A percentile compares a stretch with the other conserved stretches of the same genome.
phyloP scores from a whole-genome alignment of 495 filamentous ascomycete species.

The Neurospora sp. region DNA sequence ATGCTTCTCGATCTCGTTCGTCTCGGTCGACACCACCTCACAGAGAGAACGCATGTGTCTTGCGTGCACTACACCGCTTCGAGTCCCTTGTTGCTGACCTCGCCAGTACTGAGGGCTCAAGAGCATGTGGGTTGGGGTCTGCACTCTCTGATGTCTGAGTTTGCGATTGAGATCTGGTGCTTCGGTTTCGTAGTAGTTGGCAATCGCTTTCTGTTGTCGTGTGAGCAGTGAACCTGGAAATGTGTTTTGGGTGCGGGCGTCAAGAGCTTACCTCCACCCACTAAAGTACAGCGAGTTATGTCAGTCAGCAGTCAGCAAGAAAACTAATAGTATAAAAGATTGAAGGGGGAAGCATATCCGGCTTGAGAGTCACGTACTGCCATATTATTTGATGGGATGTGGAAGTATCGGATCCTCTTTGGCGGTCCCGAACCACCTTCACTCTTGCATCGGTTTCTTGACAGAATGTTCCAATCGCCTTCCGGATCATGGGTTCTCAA shows the following conservation, averaged over 20 bases:
- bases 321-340: too few species aligned
- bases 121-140: conserved; percentile 11
- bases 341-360: background rate
- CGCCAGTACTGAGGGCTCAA: conserved; percentile 22
- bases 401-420: conserved; percentile 11
- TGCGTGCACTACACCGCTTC: conserved; percentile 21
- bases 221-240: background rate
- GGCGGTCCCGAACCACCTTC: background rate
- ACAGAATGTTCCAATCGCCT: background rate
- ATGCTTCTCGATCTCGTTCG: conserved; percentile 8
- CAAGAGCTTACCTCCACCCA: conserved; percentile 12
- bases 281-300: background rate
- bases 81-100: conserved; percentile 18
- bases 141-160: background rate
- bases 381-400: conserved; percentile 16
- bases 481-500: background rate
- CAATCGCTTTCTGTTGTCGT: conserved; percentile 8
- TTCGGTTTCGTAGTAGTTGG: conserved; percentile 12
- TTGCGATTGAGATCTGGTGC: background rate
- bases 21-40: conserved; percentile 16
- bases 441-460: background rate
- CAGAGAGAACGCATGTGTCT: conserved; percentile 30
- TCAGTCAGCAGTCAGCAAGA: background rate
- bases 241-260: background rate
- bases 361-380: background rate